Base-by-base conservation (phyloP, 73 alveolate species). In the Paramecium octaurelia region DNA sequence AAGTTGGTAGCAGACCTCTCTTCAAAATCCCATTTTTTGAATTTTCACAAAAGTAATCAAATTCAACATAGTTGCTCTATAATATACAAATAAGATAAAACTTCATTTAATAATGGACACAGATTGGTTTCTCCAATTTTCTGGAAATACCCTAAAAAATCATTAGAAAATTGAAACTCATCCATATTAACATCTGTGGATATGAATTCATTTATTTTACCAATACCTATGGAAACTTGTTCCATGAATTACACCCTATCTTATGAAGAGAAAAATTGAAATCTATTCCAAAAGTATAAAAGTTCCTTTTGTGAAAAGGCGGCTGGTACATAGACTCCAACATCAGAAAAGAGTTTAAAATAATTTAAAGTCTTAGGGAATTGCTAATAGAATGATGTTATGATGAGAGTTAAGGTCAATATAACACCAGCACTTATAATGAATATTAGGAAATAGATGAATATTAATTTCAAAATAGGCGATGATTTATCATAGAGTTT, bases 281-380 rank as follows among this genome's bases (percentile, higher is more conserved):
- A 64, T 11, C 27, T 31, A 31, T 64, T 34, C 84, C 84, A 64
- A 64, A 64, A 64, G 46, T 27, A 64, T 31, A 64, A 34, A 64
- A 64, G 42, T 27, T 64, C 84, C 11, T 64, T 64, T 18, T 64
- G 7, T 12, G 84, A 64, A 34, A 64, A 64, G 9, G 84, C 84
- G 0, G 84, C 84, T 64, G 84, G 84, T 64, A 64, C 27, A 34
- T 64, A 64, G 27, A 64, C 84, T 31, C 84, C 84, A 34, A 64
- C 27, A 24, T 64, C 84, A 34, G 84, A 64, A 10, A 64, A 64
- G 2, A 34, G 31, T 64, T 64, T 64, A 34, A 64, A 64, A 64
- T 31, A 34, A 8, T 34, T 64, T 27, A 64, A 12, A 14, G 84
- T 64, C 12, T 64, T 34, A 3, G 84, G 84, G 12, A 31, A 64